These are phyloP conservation scores for Radiomyces spectabilis DNA, from an alignment of 192 early-diverging fungal genomes.

Conservation along the genomic window DNA sequence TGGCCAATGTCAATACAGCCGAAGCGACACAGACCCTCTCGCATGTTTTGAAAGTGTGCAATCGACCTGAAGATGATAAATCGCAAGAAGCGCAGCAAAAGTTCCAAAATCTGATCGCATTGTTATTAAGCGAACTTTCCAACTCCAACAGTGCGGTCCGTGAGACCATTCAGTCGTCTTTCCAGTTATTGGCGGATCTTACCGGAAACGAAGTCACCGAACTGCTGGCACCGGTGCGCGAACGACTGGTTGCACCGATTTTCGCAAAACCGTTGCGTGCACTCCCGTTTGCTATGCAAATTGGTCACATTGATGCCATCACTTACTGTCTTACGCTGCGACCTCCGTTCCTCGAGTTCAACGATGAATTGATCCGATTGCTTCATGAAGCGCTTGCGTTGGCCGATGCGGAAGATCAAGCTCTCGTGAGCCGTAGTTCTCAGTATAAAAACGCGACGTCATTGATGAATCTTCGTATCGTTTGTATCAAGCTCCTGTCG, in stretches of 20 bases:
- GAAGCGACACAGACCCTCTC: conserved; percentile 65
- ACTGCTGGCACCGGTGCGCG: conserved; percentile 74
- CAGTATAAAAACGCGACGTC: conserved; percentile 77
- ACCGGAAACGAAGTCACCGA: conserved; percentile 77
- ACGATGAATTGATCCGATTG: conserved; percentile 84
- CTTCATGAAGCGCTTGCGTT: conserved; percentile 88
- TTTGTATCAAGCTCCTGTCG: conserved; percentile 93
- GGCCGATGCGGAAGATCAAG: conserved; percentile 97
- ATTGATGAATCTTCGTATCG: conserved; percentile 82
- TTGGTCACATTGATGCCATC: conserved; percentile 97
- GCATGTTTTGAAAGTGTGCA: conserved; percentile 68
- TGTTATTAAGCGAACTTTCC: conserved; percentile 86
- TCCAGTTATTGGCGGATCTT: conserved; percentile 74
- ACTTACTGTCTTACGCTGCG: conserved; percentile 88
- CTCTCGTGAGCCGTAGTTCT: conserved; percentile 73
- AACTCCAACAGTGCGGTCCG: conserved; percentile 86
- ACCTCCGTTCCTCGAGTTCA: conserved; percentile 85
- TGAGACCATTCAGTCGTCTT: conserved; percentile 76
- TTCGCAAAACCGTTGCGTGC: conserved; percentile 96
- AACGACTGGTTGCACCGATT: conserved; percentile 83
- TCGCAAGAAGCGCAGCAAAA: conserved; percentile 47
- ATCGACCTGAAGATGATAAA: conserved; percentile 46
- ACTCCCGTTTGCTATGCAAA: conserved; percentile 93
- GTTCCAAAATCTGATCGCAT: conserved; percentile 68
- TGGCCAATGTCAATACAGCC: conserved; percentile 64